Evolutionary conservation across 176 grass and related monocot species (phyloP).

Genomic region (Triticum turgidum): DNA sequence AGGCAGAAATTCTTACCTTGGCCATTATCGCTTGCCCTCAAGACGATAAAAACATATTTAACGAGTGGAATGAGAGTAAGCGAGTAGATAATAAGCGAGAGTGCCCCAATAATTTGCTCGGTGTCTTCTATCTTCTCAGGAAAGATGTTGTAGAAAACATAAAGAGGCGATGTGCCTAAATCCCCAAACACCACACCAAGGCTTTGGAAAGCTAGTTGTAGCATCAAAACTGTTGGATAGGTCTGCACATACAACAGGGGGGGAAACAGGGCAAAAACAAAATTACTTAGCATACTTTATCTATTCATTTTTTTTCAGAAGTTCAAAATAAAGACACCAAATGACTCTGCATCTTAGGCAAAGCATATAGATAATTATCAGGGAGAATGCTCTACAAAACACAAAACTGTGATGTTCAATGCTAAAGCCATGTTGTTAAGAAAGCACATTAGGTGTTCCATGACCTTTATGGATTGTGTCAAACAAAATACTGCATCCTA

Average conservation of each 20-base stretch:
- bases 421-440: background rate
- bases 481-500: background rate
- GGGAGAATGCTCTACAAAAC: background rate
- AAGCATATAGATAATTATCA: background rate
- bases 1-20: slow-evolving; percentile 53
- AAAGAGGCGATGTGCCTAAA: slow-evolving; percentile 79
- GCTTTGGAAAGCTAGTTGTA: slow-evolving; percentile 76
- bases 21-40: slow-evolving; percentile 78
- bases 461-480: no score
- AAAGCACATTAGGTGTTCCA: background rate
- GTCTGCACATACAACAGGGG: slow-evolving; percentile 50
- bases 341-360: background rate
- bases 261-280: background rate
- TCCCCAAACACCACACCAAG: slow-evolving; percentile 87
- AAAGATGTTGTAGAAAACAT: slow-evolving; percentile 83
- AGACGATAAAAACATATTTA: slow-evolving; percentile 84
- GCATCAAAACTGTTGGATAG: slow-evolving; percentile 56
- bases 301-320: background rate
- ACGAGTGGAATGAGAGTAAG: slow-evolving; percentile 81
- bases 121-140: slow-evolving; percentile 56
- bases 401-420: background rate
- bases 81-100: slow-evolving; percentile 87
- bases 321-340: background rate
- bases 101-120: slow-evolving; percentile 73
- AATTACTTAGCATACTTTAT: background rate